Evolutionary conservation across 441 rosid species (phyloP).

Genomic region (Metrosideros polymorpha): DNA sequence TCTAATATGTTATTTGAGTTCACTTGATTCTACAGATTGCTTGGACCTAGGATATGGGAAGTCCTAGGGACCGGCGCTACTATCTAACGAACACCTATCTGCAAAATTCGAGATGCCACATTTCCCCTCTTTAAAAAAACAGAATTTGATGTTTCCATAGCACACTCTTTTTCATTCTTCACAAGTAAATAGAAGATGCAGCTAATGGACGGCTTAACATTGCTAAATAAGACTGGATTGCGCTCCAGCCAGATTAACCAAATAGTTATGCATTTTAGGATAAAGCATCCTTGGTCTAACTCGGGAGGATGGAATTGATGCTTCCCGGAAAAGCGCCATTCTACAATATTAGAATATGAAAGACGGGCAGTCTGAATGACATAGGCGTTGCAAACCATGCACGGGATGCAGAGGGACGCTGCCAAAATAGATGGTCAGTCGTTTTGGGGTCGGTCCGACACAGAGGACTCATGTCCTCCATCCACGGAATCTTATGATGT

Average conservation of each 20-base stretch:
- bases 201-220: background rate
- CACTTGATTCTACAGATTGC: background rate
- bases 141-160: background rate
- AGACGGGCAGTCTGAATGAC: too few species aligned
- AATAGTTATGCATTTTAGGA: background rate
- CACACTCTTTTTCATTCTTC: background rate
- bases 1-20: background rate
- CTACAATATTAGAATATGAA: background rate
- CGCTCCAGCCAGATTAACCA: background rate
- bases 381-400: background rate
- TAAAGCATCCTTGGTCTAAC: background rate
- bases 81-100: background rate
- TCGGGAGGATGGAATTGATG: background rate
- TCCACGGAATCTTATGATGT: background rate
- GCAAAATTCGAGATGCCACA: background rate
- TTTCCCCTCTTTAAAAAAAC: too few species aligned
- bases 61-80: background rate
- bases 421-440: background rate
- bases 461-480: background rate
- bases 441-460: background rate
- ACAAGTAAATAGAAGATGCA: background rate
- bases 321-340: background rate
- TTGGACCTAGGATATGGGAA: background rate
- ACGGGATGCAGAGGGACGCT: background rate
- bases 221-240: background rate